phyloP scores from a whole-genome alignment of 257 asterid species.

The Cordia subcordata region DNA sequence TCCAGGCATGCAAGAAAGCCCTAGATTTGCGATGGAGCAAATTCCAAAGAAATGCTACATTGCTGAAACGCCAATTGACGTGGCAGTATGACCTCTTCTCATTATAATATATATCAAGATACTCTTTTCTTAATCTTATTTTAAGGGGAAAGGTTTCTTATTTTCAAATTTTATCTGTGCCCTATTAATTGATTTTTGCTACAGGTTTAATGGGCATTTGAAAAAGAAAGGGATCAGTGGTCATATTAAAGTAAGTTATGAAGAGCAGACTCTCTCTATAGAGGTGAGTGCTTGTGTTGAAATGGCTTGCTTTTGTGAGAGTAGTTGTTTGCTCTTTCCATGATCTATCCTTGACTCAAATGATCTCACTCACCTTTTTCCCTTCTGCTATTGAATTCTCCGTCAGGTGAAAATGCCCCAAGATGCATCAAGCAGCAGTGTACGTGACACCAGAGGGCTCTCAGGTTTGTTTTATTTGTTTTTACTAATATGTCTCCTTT shows the following conservation, averaged over 20 bases:
- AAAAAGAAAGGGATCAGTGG: slow-evolving; percentile 86
- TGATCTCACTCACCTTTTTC: slow-evolving; percentile 8
- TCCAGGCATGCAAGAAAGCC: slow-evolving; percentile 71
- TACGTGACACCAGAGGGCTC: slow-evolving; percentile 88
- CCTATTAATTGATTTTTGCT: slow-evolving; percentile 17
- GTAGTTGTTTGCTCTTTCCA: slow-evolving; percentile 5
- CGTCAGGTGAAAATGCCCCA: slow-evolving; percentile 90
- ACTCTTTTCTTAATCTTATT: slow-evolving; percentile 5
- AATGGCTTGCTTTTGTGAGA: slow-evolving; percentile 2
- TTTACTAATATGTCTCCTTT: not conserved
- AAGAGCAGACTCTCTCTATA: slow-evolving; percentile 73
- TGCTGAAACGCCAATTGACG: slow-evolving; percentile 71
- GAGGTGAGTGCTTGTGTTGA: slow-evolving; percentile 51
- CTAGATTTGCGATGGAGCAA: slow-evolving; percentile 49
- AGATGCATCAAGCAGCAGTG: slow-evolving; percentile 73
- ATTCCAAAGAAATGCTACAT: slow-evolving; percentile 67
- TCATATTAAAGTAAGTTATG: slow-evolving; percentile 62
- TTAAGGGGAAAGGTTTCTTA: slow-evolving; percentile 5
- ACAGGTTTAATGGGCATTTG: slow-evolving; percentile 83
- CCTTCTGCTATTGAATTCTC: slow-evolving; percentile 15
- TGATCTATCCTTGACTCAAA: not conserved
- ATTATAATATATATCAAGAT: slow-evolving; percentile 8
- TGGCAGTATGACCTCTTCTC: slow-evolving; percentile 68
- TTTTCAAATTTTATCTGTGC: slow-evolving; percentile 4
- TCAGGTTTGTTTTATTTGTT: slow-evolving; percentile 48